Evolutionary conservation across 345 rosid species (phyloP).

Genomic region (Draba incana): DNA sequence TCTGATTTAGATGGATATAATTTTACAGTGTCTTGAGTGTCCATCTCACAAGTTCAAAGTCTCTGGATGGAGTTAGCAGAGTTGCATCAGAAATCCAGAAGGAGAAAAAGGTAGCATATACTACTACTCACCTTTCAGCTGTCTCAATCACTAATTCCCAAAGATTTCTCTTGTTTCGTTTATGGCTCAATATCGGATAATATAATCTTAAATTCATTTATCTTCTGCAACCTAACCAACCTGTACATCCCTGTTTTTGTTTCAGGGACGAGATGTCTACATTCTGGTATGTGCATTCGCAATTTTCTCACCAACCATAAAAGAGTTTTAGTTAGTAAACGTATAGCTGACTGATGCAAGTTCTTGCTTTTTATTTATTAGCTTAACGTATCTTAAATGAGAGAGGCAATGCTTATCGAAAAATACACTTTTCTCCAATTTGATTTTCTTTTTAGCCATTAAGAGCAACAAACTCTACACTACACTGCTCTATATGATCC

Average conservation of each 20-base stretch:
- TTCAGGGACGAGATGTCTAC: slow-evolving; percentile 98
- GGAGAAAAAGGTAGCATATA: slow-evolving; percentile 76
- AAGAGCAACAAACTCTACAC: background rate
- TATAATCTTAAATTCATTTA: background rate
- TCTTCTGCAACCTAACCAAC: slow-evolving; percentile 33
- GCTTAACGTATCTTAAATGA: background rate
- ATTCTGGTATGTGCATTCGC: slow-evolving; percentile 71
- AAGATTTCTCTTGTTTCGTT: background rate
- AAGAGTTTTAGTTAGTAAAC: background rate
- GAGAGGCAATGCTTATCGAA: background rate
- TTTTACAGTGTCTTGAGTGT: slow-evolving; percentile 76
- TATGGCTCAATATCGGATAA: background rate
- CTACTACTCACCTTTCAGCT: slow-evolving; percentile 4
- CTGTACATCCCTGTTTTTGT: slow-evolving; percentile 36
- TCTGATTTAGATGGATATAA: slow-evolving; percentile 16
- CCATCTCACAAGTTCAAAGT: slow-evolving; percentile 93
- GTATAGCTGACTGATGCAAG: background rate
- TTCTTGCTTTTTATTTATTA: background rate
- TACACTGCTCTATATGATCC: background rate
- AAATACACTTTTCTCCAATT: too few relatives aligned
- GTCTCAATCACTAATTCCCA: background rate
- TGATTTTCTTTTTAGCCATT: background rate
- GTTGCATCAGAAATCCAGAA: slow-evolving; percentile 89
- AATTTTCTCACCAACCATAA: background rate
- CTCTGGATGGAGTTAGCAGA: slow-evolving; percentile 76